Evolutionary conservation across 2,329 filamentous ascomycete species (phyloP).

Genomic region (Cladophialophora yegresii): DNA sequence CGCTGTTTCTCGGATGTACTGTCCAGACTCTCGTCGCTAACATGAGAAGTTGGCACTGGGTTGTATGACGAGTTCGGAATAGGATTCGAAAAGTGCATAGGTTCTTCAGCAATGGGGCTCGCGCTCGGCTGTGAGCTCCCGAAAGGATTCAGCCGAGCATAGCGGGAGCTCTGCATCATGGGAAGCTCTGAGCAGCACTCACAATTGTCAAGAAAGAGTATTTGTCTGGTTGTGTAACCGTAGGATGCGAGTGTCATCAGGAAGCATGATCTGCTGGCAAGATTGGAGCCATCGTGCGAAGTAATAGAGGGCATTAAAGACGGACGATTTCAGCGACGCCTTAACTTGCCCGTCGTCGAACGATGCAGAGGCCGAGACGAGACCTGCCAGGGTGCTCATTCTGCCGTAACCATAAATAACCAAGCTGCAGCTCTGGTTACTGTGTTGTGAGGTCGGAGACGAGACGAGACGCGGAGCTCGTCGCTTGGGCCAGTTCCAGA

Average conservation of each 20-base stretch:
- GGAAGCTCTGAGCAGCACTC: background rate
- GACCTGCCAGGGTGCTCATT: background rate
- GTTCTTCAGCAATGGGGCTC: slow-evolving; percentile 12
- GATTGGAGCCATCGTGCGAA: background rate
- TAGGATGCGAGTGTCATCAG: background rate
- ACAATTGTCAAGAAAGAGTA: background rate
- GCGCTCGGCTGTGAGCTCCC: slow-evolving; percentile 2
- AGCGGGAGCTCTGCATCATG: slow-evolving; percentile 17
- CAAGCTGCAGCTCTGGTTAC: background rate
- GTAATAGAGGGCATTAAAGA: background rate
- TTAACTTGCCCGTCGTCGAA: background rate
- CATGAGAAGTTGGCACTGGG: background rate
- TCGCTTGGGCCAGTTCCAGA: background rate
- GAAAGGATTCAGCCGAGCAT: slow-evolving; percentile 21
- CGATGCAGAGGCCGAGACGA: background rate
- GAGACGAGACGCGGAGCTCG: background rate
- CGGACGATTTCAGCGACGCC: background rate
- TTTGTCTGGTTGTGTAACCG: background rate
- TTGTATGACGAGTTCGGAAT: slow-evolving; percentile 8
- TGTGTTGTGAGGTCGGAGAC: background rate
- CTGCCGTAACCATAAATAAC: slow-evolving; percentile 1
- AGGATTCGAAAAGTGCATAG: slow-evolving; percentile 20
- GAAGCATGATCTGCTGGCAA: background rate
- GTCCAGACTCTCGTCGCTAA: slow-evolving; percentile 6
- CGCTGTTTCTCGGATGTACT: slow-evolving; percentile 2